Evolutionary conservation across 441 rosid species (phyloP).

Genomic region (Populus tomentosa): DNA sequence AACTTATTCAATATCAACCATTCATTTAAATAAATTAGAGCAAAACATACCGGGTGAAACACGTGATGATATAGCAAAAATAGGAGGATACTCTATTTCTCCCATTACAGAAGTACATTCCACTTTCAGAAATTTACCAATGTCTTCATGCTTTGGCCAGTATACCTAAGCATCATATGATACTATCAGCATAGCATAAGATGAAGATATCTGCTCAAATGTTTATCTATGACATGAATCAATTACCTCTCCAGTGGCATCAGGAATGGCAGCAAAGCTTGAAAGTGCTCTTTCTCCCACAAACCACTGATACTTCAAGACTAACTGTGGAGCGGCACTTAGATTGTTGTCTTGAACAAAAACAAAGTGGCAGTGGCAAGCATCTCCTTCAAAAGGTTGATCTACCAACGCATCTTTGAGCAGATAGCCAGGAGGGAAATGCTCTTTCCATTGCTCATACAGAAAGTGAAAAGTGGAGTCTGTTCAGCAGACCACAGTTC

Average conservation of each 20-base stretch:
- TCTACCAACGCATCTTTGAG: constrained; percentile 82
- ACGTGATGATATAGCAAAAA: constrained; percentile 81
- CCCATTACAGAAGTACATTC: constrained; percentile 71
- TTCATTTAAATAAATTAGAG: constrained; percentile 8
- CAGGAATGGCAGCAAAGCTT: constrained; percentile 65
- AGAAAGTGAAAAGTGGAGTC: constrained; percentile 77
- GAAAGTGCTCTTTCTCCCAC: constrained; percentile 74
- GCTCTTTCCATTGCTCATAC: constrained; percentile 84
- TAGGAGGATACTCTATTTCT: constrained; percentile 63
- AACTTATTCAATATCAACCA: constrained; percentile 8
- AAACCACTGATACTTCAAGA: constrained; percentile 81
- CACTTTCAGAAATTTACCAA: constrained; percentile 71
- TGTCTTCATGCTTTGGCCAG: constrained; percentile 90
- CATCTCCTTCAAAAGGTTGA: constrained; percentile 88
- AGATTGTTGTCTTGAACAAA: constrained; percentile 61
- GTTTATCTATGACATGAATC: constrained; percentile 10
- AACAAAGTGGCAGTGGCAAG: constrained; percentile 70
- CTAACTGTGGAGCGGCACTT: constrained; percentile 47
- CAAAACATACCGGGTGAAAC: constrained; percentile 64
- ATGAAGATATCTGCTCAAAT: constrained; percentile 11
- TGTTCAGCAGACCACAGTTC: constrained; percentile 36
- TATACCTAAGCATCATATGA: constrained; percentile 52
- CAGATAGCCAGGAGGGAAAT: constrained; percentile 63
- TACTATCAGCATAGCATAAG: constrained; percentile 14
- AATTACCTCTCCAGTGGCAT: constrained; percentile 74